phyloP scores from a whole-genome alignment of 768 basidiomycete genomes.

The Rhodotorula toruloides region DNA sequence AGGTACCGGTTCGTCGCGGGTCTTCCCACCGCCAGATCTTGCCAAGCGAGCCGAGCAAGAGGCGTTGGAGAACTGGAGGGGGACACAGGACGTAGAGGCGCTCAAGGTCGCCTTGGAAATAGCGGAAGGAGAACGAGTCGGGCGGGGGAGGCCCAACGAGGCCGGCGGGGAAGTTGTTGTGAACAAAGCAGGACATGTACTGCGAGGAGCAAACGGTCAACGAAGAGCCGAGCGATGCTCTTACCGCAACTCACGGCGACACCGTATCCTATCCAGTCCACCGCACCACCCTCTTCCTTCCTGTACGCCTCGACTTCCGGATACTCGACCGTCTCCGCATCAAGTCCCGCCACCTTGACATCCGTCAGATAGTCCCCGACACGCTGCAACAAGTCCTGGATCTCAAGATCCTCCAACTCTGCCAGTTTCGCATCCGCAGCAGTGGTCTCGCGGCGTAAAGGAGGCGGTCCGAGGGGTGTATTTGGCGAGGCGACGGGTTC shows the following conservation, averaged over 20 bases:
- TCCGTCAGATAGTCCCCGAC: conserved; percentile 23
- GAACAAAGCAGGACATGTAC: too few species aligned
- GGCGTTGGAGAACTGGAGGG: neutral
- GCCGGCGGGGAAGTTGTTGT: conserved; percentile 2
- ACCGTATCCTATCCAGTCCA: neutral
- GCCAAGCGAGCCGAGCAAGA: conserved; percentile 3
- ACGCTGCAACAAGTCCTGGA: conserved; percentile 17
- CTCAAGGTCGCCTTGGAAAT: conserved; percentile 13
- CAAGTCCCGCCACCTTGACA: neutral
- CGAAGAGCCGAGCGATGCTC: too few species aligned
- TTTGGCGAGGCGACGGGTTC: too few species aligned
- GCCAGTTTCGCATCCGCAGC: conserved; percentile 3
- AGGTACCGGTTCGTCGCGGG: neutral
- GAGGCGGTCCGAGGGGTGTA: neutral
- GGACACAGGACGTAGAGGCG: conserved; percentile 28
- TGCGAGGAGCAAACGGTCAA: neutral
- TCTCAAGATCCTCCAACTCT: conserved; percentile 22
- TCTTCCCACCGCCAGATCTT: conserved; percentile 20
- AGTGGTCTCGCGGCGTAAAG: neutral
- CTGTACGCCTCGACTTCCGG: neutral
- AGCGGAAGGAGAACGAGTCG: conserved; percentile 7
- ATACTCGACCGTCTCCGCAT: neutral
- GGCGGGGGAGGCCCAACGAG: conserved; percentile 7
- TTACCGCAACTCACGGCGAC: conserved; percentile 6
- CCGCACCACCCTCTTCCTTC: neutral